A percentile compares a stretch with the other conserved stretches of the same genome.
phyloP scores from a whole-genome alignment of 768 basidiomycete genomes.

The Hypsizygus marmoreus region DNA sequence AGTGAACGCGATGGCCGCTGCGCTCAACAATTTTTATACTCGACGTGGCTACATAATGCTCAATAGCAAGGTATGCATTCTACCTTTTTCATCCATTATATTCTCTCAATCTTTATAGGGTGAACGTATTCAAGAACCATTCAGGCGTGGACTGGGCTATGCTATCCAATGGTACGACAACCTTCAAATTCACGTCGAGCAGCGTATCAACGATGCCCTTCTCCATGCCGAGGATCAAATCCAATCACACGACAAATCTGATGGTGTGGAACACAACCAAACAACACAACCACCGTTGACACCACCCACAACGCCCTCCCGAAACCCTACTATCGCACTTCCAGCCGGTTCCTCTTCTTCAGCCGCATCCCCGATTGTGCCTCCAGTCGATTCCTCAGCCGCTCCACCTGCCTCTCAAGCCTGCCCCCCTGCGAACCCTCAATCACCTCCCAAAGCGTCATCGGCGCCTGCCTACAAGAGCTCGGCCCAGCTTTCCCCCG shows the following conservation, averaged over 20 bases:
- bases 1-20: conserved; percentile 26
- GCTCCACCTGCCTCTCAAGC: too few relatives aligned
- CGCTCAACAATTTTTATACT: conserved; percentile 30
- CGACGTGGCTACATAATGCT: conserved; percentile 23
- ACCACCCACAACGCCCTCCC: background rate
- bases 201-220: conserved; percentile 3
- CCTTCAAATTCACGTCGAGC: conserved; percentile 10
- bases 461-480: too few relatives aligned
- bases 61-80: conserved; percentile 16
- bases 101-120: conserved; percentile 22
- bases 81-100: background rate
- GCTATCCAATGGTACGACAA: conserved; percentile 18
- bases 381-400: too few relatives aligned
- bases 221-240: background rate
- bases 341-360: too few relatives aligned
- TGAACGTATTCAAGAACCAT: conserved; percentile 27
- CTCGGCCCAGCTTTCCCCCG: too few relatives aligned
- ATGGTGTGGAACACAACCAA: background rate
- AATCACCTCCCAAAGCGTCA: too few relatives aligned
- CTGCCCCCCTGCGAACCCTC: too few relatives aligned
- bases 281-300: background rate
- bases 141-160: conserved; percentile 22
- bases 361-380: too few relatives aligned
- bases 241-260: conserved; percentile 3
- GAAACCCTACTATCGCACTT: conserved; percentile 1